Evolutionary conservation across 1,284 basidiomycete species (phyloP).

Genomic region (Tranzscheliella williamsii): DNA sequence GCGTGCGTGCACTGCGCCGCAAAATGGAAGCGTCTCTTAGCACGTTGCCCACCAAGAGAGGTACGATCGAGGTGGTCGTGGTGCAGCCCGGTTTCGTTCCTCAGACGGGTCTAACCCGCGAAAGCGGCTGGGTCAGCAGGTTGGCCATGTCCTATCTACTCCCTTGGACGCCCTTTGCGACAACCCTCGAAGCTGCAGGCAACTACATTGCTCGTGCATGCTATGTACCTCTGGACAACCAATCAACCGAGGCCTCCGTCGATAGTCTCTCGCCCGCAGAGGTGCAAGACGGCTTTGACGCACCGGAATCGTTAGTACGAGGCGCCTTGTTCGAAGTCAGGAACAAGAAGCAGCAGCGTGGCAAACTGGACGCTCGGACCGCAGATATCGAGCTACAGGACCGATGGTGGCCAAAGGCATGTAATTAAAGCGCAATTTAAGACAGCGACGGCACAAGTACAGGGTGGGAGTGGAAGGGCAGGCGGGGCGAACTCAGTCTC

Average conservation of each 20-base stretch:
- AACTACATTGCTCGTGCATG: slow-evolving; percentile 35
- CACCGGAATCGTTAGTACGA: not conserved
- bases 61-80: slow-evolving; percentile 20
- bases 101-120: slow-evolving; percentile 21
- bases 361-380: slow-evolving; percentile 12
- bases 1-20: slow-evolving; percentile 30
- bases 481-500: slow-evolving; percentile 8
- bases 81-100: slow-evolving; percentile 40
- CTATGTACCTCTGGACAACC: slow-evolving; percentile 1
- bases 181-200: slow-evolving; percentile 18
- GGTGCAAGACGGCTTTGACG: slow-evolving; percentile 8
- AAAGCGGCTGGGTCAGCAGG: slow-evolving; percentile 10
- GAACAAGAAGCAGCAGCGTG: slow-evolving; percentile 17
- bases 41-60: not conserved
- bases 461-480: not conserved
- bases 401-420: slow-evolving; percentile 33
- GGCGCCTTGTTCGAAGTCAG: slow-evolving; percentile 24
- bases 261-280: not conserved
- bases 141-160: slow-evolving; percentile 33
- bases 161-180: slow-evolving; percentile 28
- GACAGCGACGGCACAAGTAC: not conserved
- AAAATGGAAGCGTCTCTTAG: slow-evolving; percentile 3
- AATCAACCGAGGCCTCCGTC: not conserved
- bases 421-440: too few species aligned
- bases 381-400: slow-evolving; percentile 27